Base-by-base conservation (phyloP, 148 eudicot genomes). In the Chenopodium formosanum region DNA sequence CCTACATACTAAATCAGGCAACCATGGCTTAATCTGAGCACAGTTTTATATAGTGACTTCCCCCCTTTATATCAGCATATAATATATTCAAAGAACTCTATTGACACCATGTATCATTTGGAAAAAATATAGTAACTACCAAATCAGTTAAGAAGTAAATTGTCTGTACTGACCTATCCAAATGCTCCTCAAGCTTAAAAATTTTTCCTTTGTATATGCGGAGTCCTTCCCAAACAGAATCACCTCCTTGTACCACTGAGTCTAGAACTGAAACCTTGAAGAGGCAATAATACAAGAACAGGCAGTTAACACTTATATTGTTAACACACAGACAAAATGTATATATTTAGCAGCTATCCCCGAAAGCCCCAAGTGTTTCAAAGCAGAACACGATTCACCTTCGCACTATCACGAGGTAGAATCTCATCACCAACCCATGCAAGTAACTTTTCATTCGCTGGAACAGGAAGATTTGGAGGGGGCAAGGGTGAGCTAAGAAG, bases 221-320 rank as follows among this genome's bases (percentile, higher is more conserved):
- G 74, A 96, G 99, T 16, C 99, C 99, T 86, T 96, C 99, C 99
- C 99, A 94, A 64, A 90, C 99, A 71, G 91, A 94, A 87, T 96
- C 99, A 79, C 99, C 99, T 73, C 99, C 99, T 96, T 96, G 99
- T 77, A 96, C 99, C 74, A 96, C 91, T n/a, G 99, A 96, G 90
- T 96, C 99, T 83, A 96, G 85, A 29, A 96, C 97, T 70, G 99
- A 96, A 81, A 96, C 98, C 99, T 96, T 77, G 69, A 88, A 79
- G 67, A 79, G 71, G 48, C 58, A 27, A 81, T 65, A 32, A 62
- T 73, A 68, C 19, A 85, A 80, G 76, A 81, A 84, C 58, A 74
- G 84, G 67, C 75, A 66, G 31, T 50, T 22, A 47, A 32, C 14
- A 75, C 29, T 22, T 34, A 23, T 8, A 32, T 11, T 23, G 58